phyloP scores from a whole-genome alignment of 2,329 filamentous ascomycete genomes.

The Aspergillus sojae region DNA sequence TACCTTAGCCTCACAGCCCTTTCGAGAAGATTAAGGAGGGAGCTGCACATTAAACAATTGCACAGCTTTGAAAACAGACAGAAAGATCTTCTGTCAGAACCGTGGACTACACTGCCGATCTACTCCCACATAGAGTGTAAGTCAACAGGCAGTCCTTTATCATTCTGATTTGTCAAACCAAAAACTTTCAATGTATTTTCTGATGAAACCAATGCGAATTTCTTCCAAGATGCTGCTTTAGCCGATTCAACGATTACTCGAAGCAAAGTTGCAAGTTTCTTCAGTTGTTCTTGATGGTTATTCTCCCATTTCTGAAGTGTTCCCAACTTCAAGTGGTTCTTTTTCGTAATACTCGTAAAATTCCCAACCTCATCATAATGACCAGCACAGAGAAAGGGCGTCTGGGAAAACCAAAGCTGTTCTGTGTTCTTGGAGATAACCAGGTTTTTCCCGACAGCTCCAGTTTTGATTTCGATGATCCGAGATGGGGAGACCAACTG shows the following conservation, averaged over 20 bases:
- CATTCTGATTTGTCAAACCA: neutral
- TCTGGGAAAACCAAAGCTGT: neutral
- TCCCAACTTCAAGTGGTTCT: neutral
- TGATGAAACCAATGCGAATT: neutral
- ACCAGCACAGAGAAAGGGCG: neutral
- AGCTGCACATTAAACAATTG: neutral
- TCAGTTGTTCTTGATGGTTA: neutral
- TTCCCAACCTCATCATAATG: neutral
- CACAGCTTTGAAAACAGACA: neutral
- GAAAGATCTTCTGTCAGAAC: neutral
- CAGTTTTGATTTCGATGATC: neutral
- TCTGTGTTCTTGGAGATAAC: neutral
- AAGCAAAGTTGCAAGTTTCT: neutral
- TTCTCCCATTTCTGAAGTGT: neutral
- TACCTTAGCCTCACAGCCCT: neutral
- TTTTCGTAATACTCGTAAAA: neutral
- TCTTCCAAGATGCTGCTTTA: neutral
- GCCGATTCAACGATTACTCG: neutral
- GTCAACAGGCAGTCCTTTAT: neutral
- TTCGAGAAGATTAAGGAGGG: neutral
- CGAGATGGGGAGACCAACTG: neutral
- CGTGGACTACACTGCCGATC: neutral
- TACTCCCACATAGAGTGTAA: neutral
- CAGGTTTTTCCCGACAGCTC: neutral
- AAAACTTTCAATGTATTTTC: neutral